phyloP scores from a whole-genome alignment of 1,284 basidiomycete genomes.

The Boletellus dicymbophilus region DNA sequence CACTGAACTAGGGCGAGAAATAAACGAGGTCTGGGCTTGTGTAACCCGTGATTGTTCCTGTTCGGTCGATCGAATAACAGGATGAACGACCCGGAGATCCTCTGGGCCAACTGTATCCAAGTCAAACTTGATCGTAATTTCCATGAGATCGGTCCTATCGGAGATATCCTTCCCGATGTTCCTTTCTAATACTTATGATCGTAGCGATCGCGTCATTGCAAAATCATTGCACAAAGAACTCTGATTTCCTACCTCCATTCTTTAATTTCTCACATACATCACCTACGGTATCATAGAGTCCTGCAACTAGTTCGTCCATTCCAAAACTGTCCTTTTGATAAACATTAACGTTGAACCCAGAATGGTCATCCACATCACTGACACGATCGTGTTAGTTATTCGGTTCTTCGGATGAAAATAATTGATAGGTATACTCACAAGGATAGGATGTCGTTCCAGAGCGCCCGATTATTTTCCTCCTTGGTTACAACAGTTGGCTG shows the following conservation, averaged over 20 bases:
- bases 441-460: slow-evolving; percentile 18
- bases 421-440: slow-evolving; percentile 27
- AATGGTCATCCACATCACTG: slow-evolving; percentile 16
- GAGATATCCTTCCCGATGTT: slow-evolving; percentile 3
- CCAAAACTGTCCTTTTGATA: slow-evolving; percentile 9
- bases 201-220: neutral
- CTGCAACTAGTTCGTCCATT: slow-evolving; percentile 10
- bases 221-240: neutral
- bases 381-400: neutral
- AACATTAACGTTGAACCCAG: slow-evolving; percentile 12
- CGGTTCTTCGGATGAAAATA: no score
- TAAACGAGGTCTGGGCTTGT: no score
- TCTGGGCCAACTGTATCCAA: slow-evolving; percentile 2
- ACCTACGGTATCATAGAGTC: slow-evolving; percentile 9
- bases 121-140: slow-evolving; percentile 16
- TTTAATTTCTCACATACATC: slow-evolving; percentile 11
- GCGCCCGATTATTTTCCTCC: slow-evolving; percentile 7
- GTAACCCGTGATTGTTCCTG: neutral
- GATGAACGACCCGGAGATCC: slow-evolving; percentile 17
- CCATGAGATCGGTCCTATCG: neutral
- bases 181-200: slow-evolving; percentile 19
- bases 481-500: slow-evolving; percentile 13
- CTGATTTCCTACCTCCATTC: slow-evolving; percentile 21
- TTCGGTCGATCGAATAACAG: slow-evolving; percentile 9
- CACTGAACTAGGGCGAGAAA: no score